phyloP scores from a whole-genome alignment of 768 basidiomycete genomes.

The Psilocybe subaeruginosa region DNA sequence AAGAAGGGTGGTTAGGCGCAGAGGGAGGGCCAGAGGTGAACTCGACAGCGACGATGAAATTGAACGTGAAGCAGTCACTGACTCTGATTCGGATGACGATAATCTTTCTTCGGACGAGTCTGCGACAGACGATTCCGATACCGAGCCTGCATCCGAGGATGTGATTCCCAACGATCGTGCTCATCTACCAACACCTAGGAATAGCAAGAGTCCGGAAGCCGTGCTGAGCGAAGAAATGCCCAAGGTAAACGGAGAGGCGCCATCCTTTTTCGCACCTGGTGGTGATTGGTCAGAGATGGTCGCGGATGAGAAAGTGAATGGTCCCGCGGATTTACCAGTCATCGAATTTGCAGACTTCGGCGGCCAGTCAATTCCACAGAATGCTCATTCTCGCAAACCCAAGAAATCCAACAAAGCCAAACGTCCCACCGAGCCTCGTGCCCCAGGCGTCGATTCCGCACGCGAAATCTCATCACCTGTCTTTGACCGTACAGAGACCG shows the following conservation, averaged over 20 bases:
- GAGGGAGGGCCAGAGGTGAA: constrained; percentile 61
- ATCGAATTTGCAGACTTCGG: constrained; percentile 78
- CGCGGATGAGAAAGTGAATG: constrained; percentile 68
- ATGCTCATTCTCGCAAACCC: constrained; percentile 39
- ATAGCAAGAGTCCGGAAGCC: constrained; percentile 61
- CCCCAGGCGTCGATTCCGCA: constrained; percentile 28
- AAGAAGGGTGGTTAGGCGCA: constrained; percentile 54
- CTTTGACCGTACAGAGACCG: constrained; percentile 19
- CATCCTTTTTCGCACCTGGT: constrained; percentile 56
- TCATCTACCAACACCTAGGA: constrained; percentile 66
- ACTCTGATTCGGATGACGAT: constrained; percentile 71
- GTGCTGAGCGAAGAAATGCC: constrained; percentile 30
- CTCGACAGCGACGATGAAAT: constrained; percentile 81
- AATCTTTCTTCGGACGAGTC: constrained; percentile 56
- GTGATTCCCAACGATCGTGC: constrained; percentile 51
- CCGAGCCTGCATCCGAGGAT: constrained; percentile 71
- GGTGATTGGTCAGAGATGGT: constrained; percentile 87
- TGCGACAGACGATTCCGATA: constrained; percentile 67
- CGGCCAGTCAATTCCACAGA: constrained; percentile 34
- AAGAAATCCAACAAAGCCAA: constrained; percentile 47
- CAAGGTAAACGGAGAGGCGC: constrained; percentile 32
- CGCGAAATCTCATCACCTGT: constrained; percentile 9
- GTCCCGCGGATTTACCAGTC: constrained; percentile 71
- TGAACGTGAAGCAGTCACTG: constrained; percentile 69
- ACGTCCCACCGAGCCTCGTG: constrained; percentile 29